Percentiles rank a stretch among this genome's conserved stretches.
These are phyloP conservation scores for Penicillium silybi DNA, from an alignment of 495 filamentous ascomycete species.

Conservation along the genomic window DNA sequence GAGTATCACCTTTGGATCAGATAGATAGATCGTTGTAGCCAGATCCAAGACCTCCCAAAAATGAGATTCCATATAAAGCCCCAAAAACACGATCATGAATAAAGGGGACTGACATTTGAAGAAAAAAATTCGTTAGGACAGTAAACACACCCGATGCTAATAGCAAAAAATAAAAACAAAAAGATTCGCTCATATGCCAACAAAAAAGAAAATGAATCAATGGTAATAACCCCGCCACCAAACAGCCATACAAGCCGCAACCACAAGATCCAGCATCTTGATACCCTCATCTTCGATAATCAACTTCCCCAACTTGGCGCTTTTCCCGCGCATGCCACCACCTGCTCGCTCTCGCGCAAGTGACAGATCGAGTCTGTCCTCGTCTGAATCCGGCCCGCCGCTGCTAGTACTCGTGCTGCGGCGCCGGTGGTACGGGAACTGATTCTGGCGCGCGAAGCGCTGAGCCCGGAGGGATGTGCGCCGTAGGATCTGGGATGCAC, in stretches of 20 bases:
- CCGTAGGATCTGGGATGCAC: slow-evolving; percentile 11
- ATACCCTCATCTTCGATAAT: slow-evolving; percentile 87
- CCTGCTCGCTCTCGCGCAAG: slow-evolving; percentile 75
- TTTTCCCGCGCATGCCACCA: slow-evolving; percentile 76
- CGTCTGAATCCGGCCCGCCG: slow-evolving; percentile 21
- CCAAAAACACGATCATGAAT: background rate
- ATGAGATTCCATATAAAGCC: background rate
- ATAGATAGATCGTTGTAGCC: slow-evolving; percentile 5
- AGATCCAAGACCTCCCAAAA: background rate
- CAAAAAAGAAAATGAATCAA: slow-evolving; percentile 17
- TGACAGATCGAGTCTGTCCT: slow-evolving; percentile 61
- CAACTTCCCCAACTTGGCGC: slow-evolving; percentile 89
- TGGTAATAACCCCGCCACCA: slow-evolving; percentile 90
- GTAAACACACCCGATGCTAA: background rate
- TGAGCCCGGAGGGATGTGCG: slow-evolving; percentile 16
- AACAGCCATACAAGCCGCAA: slow-evolving; percentile 84
- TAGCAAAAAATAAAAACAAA: background rate
- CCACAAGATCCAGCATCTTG: slow-evolving; percentile 92
- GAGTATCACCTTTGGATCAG: background rate
- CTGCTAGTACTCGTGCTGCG: slow-evolving; percentile 30
- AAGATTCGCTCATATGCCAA: background rate
- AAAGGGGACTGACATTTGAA: background rate
- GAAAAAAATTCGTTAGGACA: background rate
- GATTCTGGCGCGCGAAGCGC: slow-evolving; percentile 21
- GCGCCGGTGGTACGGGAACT: slow-evolving; percentile 10